phyloP scores from a whole-genome alignment of 1,284 basidiomycete species.

The Ustilago bromivora region DNA sequence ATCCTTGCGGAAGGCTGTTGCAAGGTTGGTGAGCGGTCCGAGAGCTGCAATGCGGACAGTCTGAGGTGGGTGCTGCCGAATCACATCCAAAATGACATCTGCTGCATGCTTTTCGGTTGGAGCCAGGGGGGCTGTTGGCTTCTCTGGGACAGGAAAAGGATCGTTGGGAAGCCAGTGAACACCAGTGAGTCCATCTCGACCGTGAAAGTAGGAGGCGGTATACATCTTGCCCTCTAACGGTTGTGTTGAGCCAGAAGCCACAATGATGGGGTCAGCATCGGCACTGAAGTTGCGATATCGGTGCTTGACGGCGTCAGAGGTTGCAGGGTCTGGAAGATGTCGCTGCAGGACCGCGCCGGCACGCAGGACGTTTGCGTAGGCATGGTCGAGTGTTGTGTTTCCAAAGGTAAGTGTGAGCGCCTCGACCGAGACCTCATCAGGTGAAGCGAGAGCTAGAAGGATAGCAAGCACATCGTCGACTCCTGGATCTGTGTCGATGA shows the following conservation, averaged over 20 bases:
- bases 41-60: slow-evolving; percentile 86
- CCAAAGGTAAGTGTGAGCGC: slow-evolving; percentile 78
- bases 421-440: slow-evolving; percentile 59
- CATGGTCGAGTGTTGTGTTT: slow-evolving; percentile 70
- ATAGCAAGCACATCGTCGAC: slow-evolving; percentile 89
- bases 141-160: slow-evolving; percentile 55
- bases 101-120: slow-evolving; percentile 73
- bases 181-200: slow-evolving; percentile 66
- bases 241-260: slow-evolving; percentile 50
- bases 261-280: slow-evolving; percentile 35
- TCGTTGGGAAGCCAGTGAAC: slow-evolving; percentile 53
- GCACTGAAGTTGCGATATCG: slow-evolving; percentile 37
- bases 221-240: slow-evolving; percentile 83
- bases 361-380: slow-evolving; percentile 73
- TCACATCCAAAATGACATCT: slow-evolving; percentile 78
- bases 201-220: slow-evolving; percentile 81
- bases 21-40: slow-evolving; percentile 89
- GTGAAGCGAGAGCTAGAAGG: slow-evolving; percentile 66
- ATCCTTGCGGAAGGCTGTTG: slow-evolving; percentile 77
- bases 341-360: slow-evolving; percentile 77
- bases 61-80: slow-evolving; percentile 75
- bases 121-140: slow-evolving; percentile 59
- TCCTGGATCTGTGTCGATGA: slow-evolving; percentile 73
- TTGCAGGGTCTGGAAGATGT: slow-evolving; percentile 76
- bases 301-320: slow-evolving; percentile 68